Evolutionary conservation across 208 protist genomes (phyloP).

Genomic region (Leptomonas pyrrhocoris): DNA sequence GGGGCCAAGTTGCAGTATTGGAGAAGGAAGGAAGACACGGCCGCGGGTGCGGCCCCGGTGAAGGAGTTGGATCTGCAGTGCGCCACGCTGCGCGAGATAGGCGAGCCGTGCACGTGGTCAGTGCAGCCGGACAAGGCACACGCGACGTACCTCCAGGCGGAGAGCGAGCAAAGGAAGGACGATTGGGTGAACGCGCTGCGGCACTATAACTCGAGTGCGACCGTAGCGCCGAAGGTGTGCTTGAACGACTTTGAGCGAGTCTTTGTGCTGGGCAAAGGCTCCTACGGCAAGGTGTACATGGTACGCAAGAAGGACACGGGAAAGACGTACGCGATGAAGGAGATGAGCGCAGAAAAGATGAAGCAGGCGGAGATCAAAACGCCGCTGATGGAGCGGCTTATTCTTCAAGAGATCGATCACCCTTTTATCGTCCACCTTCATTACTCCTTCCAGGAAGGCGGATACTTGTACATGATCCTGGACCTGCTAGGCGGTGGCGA

Average conservation of each 20-base stretch:
- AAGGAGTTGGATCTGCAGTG: constrained; percentile 59
- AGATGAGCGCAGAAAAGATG: constrained; percentile 85
- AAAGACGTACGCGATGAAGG: constrained; percentile 93
- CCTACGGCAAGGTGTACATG: constrained; percentile 93
- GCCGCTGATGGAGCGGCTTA: constrained; percentile 82
- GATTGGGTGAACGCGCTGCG: constrained; percentile 47
- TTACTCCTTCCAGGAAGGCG: constrained; percentile 95
- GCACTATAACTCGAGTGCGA: constrained; percentile 37
- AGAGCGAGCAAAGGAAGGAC: constrained; percentile 42
- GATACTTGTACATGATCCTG: constrained; percentile 92
- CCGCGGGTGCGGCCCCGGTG: constrained; percentile 30
- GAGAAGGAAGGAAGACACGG: constrained; percentile 47
- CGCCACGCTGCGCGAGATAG: constrained; percentile 31
- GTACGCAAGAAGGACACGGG: constrained; percentile 87
- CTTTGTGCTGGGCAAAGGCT: constrained; percentile 89
- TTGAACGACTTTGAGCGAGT: constrained; percentile 90
- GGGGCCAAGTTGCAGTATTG: constrained; percentile 74
- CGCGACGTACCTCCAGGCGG: constrained; percentile 35
- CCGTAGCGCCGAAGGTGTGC: constrained; percentile 55
- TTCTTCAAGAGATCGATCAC: constrained; percentile 92
- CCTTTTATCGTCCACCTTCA: constrained; percentile 95
- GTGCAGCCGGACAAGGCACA: constrained; percentile 32
- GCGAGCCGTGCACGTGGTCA: constrained; percentile 30
- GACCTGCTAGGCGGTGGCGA: constrained; percentile 93
- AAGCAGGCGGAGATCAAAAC: constrained; percentile 34